These are phyloP conservation scores for Hibiscus tridactylites DNA, from an alignment of 345 rosid species.

Conservation along the genomic window DNA sequence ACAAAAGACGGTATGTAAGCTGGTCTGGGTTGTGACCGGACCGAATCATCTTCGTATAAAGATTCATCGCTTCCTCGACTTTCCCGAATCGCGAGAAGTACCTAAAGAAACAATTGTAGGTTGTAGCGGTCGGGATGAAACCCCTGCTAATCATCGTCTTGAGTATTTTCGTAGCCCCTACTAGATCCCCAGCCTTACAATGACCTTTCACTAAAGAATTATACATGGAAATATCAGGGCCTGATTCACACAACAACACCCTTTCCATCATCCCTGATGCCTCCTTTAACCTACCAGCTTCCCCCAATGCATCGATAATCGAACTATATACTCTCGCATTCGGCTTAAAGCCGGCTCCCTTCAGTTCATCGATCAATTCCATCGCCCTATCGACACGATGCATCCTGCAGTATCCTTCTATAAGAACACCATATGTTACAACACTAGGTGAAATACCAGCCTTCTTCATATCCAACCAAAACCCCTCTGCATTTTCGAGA, in stretches of 20 bases:
- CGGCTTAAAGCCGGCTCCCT: slow-evolving; percentile 46
- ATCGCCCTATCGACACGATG: slow-evolving; percentile 55
- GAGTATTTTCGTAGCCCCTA: slow-evolving; percentile 60
- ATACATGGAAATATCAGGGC: slow-evolving; percentile 66
- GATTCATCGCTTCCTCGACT: slow-evolving; percentile 68
- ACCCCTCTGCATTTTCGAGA: slow-evolving; percentile 58
- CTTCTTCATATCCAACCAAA: slow-evolving; percentile 60
- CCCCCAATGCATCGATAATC: slow-evolving; percentile 70
- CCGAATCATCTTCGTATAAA: slow-evolving; percentile 65
- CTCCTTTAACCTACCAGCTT: slow-evolving; percentile 64
- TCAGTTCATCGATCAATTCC: slow-evolving; percentile 62
- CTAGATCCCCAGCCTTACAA: slow-evolving; percentile 66
- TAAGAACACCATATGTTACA: slow-evolving; percentile 71
- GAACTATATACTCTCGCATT: slow-evolving; percentile 59
- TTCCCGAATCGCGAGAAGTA: slow-evolving; percentile 46
- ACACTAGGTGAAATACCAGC: slow-evolving; percentile 46
- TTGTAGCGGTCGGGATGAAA: slow-evolving; percentile 55
- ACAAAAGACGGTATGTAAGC: slow-evolving; percentile 63
- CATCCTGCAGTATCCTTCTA: slow-evolving; percentile 77
- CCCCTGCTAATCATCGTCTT: slow-evolving; percentile 70
- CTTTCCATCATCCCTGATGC: slow-evolving; percentile 61
- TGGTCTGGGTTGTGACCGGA: slow-evolving; percentile 63
- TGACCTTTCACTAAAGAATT: slow-evolving; percentile 74
- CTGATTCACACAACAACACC: slow-evolving; percentile 50
- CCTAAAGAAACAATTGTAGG: slow-evolving; percentile 76